Evolutionary conservation across 495 filamentous ascomycete genomes (phyloP), one percentile per base, ranked within the genome.

Genomic region (Pyrenula aspistea): DNA sequence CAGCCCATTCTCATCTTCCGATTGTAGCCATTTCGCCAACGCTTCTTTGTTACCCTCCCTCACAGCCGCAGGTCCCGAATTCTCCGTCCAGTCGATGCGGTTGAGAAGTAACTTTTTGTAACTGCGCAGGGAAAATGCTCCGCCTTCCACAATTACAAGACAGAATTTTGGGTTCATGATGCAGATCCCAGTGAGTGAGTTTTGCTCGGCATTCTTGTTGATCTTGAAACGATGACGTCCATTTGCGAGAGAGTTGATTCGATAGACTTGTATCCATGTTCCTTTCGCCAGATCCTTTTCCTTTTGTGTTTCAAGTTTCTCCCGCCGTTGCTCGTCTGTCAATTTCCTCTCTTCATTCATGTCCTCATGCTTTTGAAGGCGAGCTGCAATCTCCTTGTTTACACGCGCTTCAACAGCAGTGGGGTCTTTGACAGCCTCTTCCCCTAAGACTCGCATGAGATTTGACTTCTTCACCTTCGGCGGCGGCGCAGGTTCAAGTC

Each of bases 401-500:
- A 99, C 93, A 23, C 89, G 83, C 36, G 93, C 91, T 71, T 99
- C 93, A 25, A 97, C 91, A 20, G 93, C 93, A 1, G 93, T 99
- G 10, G 93, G 93, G 67, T 99, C 93, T 63, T 95, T 95, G 61
- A 99, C 91, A 2, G 93, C 93, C 68, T 96, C 87, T 65, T 97
- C 89, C 49, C 93, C 93, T n/a, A 97, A 74, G 2, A 99, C 93
- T 51, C 91, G 85, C 93, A 98, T 96, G 55, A 98, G 76, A 66
- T 98, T 98, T 53, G 82, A 84, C 67, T 92, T 93, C 71, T 95
- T 96, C 61, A 96, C 86, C 68, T 96, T 96, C 10, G 93, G 92
- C 22, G 92, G 85, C 8, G 90, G 88, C 3, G 94, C 88, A 1
- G 89, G 88, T 56, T 89, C 84, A 8, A 98, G 82, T 53, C 93